A percentile compares a stretch with the other conserved stretches of the same genome.
These are phyloP conservation scores for Amphirosellinia nigrospora DNA, from an alignment of 495 filamentous ascomycete genomes.

Conservation along the genomic window DNA sequence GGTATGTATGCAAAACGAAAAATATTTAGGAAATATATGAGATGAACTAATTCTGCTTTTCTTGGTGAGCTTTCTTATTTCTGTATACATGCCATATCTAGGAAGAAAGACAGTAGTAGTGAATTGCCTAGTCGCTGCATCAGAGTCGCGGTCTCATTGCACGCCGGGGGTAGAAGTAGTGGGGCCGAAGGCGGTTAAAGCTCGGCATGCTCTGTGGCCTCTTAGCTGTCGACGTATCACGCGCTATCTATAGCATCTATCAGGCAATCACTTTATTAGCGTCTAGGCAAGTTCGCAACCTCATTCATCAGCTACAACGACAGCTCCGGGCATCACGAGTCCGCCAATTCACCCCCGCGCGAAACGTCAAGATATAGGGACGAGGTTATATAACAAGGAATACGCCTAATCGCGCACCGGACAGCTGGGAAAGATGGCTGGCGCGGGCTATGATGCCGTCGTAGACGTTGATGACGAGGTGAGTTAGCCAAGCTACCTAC, in stretches of 20 bases:
- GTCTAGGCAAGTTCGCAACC: not conserved
- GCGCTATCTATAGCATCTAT: not conserved
- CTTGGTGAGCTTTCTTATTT: not conserved
- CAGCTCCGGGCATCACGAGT: constrained; percentile 2
- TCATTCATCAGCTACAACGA: not conserved
- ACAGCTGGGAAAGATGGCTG: constrained; percentile 65
- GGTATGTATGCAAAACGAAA: not conserved
- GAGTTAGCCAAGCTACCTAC: constrained; percentile 26
- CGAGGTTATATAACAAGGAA: not conserved
- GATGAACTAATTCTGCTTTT: not conserved
- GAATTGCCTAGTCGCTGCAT: no score
- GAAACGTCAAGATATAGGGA: not conserved
- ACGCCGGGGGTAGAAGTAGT: not conserved
- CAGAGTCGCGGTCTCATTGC: not conserved
- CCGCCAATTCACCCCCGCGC: not conserved
- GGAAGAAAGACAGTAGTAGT: no score
- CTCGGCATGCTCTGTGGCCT: constrained; percentile 24
- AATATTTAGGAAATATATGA: not conserved
- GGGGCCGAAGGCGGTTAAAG: constrained; percentile 17
- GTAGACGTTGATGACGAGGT: constrained; percentile 96
- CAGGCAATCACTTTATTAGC: constrained; percentile 18
- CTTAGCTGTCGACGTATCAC: not conserved
- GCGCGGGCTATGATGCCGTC: constrained; percentile 92
- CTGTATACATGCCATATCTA: not conserved
- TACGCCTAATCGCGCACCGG: not conserved